Percentiles rank a stretch among this genome's conserved stretches.
Conservation (phyloP, 2,329 filamentous ascomycete species). For the Cercospora sp. region DNA sequence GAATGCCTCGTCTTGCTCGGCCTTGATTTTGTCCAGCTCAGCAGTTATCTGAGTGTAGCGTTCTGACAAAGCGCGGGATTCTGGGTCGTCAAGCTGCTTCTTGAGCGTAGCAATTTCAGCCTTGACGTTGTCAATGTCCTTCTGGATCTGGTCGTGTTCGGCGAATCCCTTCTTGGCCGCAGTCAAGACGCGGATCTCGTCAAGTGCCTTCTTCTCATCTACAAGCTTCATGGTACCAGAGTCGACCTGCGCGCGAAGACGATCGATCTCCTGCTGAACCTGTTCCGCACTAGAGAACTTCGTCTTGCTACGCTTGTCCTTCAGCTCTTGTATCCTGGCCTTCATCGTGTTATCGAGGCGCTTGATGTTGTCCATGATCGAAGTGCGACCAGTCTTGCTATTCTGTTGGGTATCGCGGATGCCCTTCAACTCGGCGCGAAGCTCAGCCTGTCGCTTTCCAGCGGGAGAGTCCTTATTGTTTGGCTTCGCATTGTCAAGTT, state of each 20-base stretch:
- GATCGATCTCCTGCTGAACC: constrained; percentile 77
- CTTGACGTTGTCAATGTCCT: constrained; percentile 84
- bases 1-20: constrained; percentile 86
- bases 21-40: constrained; percentile 87
- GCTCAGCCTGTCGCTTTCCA: constrained; percentile 80
- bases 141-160: constrained; percentile 76
- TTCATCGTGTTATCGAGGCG: constrained; percentile 86
- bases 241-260: constrained; percentile 82
- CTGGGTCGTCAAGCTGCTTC: constrained; percentile 87
- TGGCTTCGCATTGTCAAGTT: constrained; percentile 79
- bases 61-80: constrained; percentile 83
- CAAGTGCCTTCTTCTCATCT: constrained; percentile 91
- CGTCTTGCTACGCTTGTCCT: constrained; percentile 76
- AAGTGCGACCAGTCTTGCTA: constrained; percentile 77
- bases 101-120: constrained; percentile 84
- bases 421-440: constrained; percentile 76
- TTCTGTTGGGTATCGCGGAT: constrained; percentile 86
- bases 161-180: constrained; percentile 91
- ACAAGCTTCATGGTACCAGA: constrained; percentile 90
- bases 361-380: constrained; percentile 87
- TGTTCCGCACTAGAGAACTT: constrained; percentile 87
- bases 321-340: constrained; percentile 81
- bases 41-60: constrained; percentile 81
- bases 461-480: constrained; percentile 79
- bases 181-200: constrained; percentile 77